These are phyloP conservation scores for Ogataea chonburiensis DNA, from an alignment of 805 yeast species.

Conservation along the genomic window DNA sequence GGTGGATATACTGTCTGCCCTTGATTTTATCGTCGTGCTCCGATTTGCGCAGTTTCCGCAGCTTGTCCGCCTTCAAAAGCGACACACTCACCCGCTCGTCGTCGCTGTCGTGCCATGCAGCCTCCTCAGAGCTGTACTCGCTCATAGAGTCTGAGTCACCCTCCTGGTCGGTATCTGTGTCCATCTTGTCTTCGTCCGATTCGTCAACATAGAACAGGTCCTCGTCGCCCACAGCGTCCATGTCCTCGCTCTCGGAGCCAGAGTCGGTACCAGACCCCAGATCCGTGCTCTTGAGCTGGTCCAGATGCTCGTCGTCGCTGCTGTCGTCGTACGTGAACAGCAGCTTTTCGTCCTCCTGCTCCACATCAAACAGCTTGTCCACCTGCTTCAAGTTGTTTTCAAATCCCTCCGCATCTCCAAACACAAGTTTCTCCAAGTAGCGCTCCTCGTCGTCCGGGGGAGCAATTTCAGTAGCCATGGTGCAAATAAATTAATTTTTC, in stretches of 20 bases:
- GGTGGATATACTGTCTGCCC: slow-evolving; percentile 34
- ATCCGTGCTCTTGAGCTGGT: slow-evolving; percentile 44
- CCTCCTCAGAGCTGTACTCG: slow-evolving; percentile 27
- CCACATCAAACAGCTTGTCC: slow-evolving; percentile 53
- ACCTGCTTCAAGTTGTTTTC: slow-evolving; percentile 59
- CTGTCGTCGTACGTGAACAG: slow-evolving; percentile 27
- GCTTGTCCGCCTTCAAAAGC: slow-evolving; percentile 53
- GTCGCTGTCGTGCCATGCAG: slow-evolving; percentile 87
- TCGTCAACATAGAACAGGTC: slow-evolving; percentile 56
- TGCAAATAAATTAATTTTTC: slow-evolving; percentile 5
- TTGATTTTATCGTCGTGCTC: slow-evolving; percentile 37
- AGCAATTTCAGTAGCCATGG: slow-evolving; percentile 38
- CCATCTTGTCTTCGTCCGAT: slow-evolving; percentile 36
- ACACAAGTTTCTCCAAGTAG: slow-evolving; percentile 75
- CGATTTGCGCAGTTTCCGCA: slow-evolving; percentile 67
- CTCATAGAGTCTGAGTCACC: slow-evolving; percentile 33
- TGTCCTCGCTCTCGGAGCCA: slow-evolving; percentile 33
- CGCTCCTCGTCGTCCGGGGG: slow-evolving; percentile 86
- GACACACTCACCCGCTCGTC: slow-evolving; percentile 74
- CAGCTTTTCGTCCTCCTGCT: slow-evolving; percentile 38
- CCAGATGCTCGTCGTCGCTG: slow-evolving; percentile 34
- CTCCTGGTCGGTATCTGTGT: slow-evolving; percentile 29
- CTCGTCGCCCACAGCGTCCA: slow-evolving; percentile 34
- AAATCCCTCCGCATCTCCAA: slow-evolving; percentile 83
- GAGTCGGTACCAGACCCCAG: slow-evolving; percentile 31